Base-by-base conservation (phyloP, 2,329 filamentous ascomycete species). In the Polytolypa hystricis region DNA sequence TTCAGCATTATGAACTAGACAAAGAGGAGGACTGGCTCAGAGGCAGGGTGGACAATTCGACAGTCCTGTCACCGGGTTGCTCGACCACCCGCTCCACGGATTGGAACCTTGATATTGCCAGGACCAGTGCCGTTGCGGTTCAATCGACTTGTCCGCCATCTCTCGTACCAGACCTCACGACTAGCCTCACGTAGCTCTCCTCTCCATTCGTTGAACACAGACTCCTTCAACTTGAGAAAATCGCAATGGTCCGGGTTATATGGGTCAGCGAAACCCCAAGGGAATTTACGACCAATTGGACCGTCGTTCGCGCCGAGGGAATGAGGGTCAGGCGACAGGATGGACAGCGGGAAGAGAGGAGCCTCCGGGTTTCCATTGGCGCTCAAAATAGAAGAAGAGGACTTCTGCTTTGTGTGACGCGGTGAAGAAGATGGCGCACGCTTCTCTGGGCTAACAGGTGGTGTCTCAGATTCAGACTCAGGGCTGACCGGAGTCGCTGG, bases 181-280 rank as follows among this genome's bases (percentile, higher is more conserved):
- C 85, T 93, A 35, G 85, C 82, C 58, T 94, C 85, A 42, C 89
- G 81, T 42, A 98, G 69, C 56, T 98, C 91, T 29, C 74, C 74
- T 34, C 89, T 81, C 91, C 91, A 98, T 54, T 96, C 89, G 46
- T 70, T 78, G 59, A 98, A 98, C 20, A 98, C 83, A 5, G 81
- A 79, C 41, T 96, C 87, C 63, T 91, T 91, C 47, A 98, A 72
- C 43, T 81, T 80, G 38, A 82, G 69, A 58, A 95, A 98, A 61
- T 98, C 91, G 63, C 91, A 98, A 64, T 98, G 91, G 49, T 83
- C 76, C 19, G 79, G 71, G 52, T 96, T 80, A 66, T 91, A 87
- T 0, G 91, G 91, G 54, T 96, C 85, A 4, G 91, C 91, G 49
- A 95, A 93, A 5, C 91, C 91, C 91, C 91, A 98, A 0, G 91